Percentiles rank a stretch among this genome's conserved stretches.
phyloP scores from a whole-genome alignment of 169 alveolate genomes.

The Eimeria sp. region DNA sequence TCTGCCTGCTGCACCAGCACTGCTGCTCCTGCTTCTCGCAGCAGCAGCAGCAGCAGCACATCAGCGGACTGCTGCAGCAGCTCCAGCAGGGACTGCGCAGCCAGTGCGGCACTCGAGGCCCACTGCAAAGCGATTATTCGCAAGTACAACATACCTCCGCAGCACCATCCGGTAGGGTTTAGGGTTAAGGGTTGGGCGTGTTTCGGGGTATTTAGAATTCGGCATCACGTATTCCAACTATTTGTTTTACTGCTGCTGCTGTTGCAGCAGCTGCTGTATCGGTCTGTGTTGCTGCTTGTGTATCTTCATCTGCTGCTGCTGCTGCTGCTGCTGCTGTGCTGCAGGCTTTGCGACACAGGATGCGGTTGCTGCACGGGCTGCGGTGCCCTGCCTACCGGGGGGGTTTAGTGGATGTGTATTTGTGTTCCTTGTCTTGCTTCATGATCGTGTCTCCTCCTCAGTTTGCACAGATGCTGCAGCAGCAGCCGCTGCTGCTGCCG shows the following conservation, averaged over 20 bases:
- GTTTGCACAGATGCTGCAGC: constrained; percentile 41
- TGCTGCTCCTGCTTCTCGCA: constrained; percentile 36
- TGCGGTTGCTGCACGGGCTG: constrained; percentile 79
- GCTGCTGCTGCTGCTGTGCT: constrained; percentile 32
- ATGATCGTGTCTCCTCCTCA: constrained; percentile 47
- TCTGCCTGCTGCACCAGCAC: constrained; percentile 38
- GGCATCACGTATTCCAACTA: not conserved
- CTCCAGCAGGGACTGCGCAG: constrained; percentile 60
- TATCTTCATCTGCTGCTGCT: not conserved
- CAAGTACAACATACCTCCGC: constrained; percentile 62
- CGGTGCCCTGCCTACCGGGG: constrained; percentile 68
- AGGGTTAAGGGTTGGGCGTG: constrained; percentile 3
- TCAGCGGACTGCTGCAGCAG: constrained; percentile 71
- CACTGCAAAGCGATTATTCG: constrained; percentile 54
- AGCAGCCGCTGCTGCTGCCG: constrained; percentile 66
- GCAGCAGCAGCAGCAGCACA: constrained; percentile 27
- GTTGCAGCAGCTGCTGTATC: not conserved
- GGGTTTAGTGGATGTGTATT: constrained; percentile 50
- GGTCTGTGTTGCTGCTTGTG: not conserved
- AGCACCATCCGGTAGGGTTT: constrained; percentile 62
- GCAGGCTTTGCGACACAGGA: constrained; percentile 71
- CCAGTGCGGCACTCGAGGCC: constrained; percentile 52
- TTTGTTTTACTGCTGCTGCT: not conserved
- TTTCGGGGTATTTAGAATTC: not conserved
- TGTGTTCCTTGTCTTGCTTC: constrained; percentile 69